Evolutionary conservation across 495 filamentous ascomycete species (phyloP), one percentile per base, ranked within the genome.

Genomic region (Bacidia gigantensis): DNA sequence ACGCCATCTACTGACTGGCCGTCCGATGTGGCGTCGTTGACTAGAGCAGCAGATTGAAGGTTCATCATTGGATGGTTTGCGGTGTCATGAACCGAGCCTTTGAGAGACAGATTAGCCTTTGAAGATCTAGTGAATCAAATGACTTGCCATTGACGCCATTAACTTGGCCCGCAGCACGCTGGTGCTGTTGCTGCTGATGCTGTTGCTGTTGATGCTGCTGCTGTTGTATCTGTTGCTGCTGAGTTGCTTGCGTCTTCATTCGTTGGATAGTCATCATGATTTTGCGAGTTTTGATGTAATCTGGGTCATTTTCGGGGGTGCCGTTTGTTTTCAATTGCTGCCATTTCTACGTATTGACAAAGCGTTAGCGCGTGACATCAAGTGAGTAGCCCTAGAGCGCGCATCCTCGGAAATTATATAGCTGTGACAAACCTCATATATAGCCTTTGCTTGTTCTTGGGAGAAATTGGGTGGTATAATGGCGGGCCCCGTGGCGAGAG

Each of bases 241-340:
- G 23, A 38, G 44, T 40, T n/a, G 49, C 59, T 62, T 52, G 43
- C n/a, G 41, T 66, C 55, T 76, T 71, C 57, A 76, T 72, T 55
- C 81, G 79, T 57, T 86, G 80, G 23, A 92, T 68, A 21, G 71
- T 72, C 12, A 72, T 58, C 18, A 95, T 74, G 25, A 89, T 72
- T 21, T 79, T 72, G 46, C 83, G 78, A 12, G 77, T 75, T 67
- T 87, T 89, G 49, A 83, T 68, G 59, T 82, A 85, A 63, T 95
- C 88, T 32, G 88, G 87, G 61, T 94, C 84, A 54, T 73, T 80
- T 51, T 77, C 74, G 14, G 79, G 74, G 17, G 89, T 80, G 32
- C 86, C 85, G 54, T 81, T 72, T 24, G 79, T 70, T 71, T 86
- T 84, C 81, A 95, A 81, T 65, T 85, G 81, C 56, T 84, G 79